phyloP scores from a whole-genome alignment of 495 filamentous ascomycete species.

The Friedmanniomyces endolithicus region DNA sequence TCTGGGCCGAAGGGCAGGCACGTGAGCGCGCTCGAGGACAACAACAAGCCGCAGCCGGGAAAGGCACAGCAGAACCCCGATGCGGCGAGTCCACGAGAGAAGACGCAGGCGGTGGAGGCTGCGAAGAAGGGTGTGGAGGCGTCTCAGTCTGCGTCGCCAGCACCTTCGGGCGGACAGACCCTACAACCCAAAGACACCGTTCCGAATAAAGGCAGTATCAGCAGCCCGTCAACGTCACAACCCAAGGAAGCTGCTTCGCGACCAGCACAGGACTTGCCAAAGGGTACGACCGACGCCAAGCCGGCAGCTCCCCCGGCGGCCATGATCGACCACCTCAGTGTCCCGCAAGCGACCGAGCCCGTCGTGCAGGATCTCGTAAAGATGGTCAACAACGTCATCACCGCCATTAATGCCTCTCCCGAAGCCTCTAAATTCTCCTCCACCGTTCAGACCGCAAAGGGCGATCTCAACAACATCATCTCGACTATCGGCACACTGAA shows the following conservation, averaged over 20 bases:
- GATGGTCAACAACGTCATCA: constrained; percentile 90
- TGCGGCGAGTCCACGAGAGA: constrained; percentile 3
- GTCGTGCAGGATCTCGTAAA: constrained; percentile 88
- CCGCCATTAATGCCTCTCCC: constrained; percentile 76
- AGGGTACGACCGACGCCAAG: too few species aligned
- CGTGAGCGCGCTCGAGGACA: constrained; percentile 26
- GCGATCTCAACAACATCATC: constrained; percentile 63
- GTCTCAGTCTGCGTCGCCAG: constrained; percentile 13
- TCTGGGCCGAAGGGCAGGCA: constrained; percentile 25
- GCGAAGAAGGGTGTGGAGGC: constrained; percentile 13
- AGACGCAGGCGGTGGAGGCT: constrained; percentile 8
- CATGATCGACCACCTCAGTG: constrained; percentile 60
- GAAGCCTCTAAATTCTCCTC: constrained; percentile 56
- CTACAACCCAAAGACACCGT: constrained; percentile 9
- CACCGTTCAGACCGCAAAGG: constrained; percentile 71
- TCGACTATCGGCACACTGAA: constrained; percentile 63
- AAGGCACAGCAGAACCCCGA: constrained; percentile 5
- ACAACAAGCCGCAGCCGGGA: constrained; percentile 6
- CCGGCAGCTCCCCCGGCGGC: constrained; percentile 35
- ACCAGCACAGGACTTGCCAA: neutral
- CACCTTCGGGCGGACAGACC: neutral
- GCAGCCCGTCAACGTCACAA: neutral
- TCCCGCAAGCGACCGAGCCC: constrained; percentile 64
- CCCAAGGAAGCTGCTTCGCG: constrained; percentile 8
- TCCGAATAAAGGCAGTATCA: neutral